Base-by-base conservation (phyloP, 306 rosid species). In the Ormosia semicastrata region DNA sequence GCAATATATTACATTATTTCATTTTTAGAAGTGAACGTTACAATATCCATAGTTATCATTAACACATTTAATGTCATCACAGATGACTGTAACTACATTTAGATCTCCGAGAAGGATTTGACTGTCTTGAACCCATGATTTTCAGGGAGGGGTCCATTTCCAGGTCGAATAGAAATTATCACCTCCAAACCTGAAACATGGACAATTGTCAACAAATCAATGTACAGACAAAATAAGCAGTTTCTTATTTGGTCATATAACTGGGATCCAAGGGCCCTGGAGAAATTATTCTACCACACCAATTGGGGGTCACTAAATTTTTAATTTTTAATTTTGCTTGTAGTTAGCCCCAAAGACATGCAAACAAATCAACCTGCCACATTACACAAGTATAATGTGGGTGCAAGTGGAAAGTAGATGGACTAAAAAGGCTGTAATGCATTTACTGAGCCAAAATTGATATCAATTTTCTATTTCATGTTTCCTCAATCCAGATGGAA, bases 121-220 rank as follows among this genome's bases (percentile, higher is more conserved):
- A 95, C 41, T 32, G 97, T 91, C 89, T 84, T 91, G 92, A 93
- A 95, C 18, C 90, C 97, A 71, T 91, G 97, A 60, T 88, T 80
- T 65, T 89, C 93, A 41, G 95, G 98, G 85, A 94, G 95, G 71
- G 97, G 90, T 75, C 87, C 97, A 75, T 94, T 94, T 82, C 97
- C 98, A 2, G 98, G 98, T 81, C 98, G 87, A 82, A 91, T 83
- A 36, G 97, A 90, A 77, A 95, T 67, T 37, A 89, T 66, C 76
- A 87, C 98, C 84, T 91, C 95, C 92, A 91, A 86, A 71, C 98
- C 97, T 95, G 92, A 63, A 75, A 82, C 79, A 76, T 8, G 4
- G 57, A 68, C 71, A 44, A 60, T 71, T 64, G 36, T 46, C 29
- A 57, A 37, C 57, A 64, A 73, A 72, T 73, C 10, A 0, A 76